A percentile compares a stretch with the other conserved stretches of the same genome.
Evolutionary conservation across 2,329 filamentous ascomycete species (phyloP).

Genomic region (Fusarium sororula): DNA sequence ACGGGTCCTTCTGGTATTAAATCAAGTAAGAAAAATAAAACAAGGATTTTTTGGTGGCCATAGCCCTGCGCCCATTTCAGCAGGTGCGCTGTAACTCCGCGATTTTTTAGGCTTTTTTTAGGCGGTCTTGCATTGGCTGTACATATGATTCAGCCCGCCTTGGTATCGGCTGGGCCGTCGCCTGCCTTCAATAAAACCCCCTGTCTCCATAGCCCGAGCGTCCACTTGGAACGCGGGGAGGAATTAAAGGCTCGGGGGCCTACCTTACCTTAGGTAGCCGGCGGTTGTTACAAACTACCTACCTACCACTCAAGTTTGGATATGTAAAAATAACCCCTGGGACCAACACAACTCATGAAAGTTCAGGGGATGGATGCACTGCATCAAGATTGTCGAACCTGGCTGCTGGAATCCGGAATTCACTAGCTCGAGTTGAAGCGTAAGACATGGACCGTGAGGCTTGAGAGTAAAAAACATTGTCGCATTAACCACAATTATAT

Average conservation of each 20-base stretch:
- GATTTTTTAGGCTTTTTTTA: conserved; percentile 31
- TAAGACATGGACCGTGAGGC: conserved; percentile 14
- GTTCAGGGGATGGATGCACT: neutral
- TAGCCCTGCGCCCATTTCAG: conserved; percentile 18
- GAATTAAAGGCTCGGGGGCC: conserved; percentile 25
- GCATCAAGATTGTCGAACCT: neutral
- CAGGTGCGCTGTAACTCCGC: conserved; percentile 16
- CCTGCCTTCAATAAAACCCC: conserved; percentile 2
- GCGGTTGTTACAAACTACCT: conserved; percentile 8
- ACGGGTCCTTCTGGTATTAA: conserved; percentile 33
- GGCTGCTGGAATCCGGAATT: conserved; percentile 14
- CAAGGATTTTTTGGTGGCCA: conserved; percentile 35
- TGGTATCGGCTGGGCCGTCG: conserved; percentile 5
- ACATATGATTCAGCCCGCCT: conserved; percentile 11
- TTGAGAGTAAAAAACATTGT: conserved; percentile 9
- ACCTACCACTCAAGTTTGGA: conserved; percentile 4
- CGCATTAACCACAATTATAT: conserved; percentile 3
- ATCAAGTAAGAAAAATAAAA: conserved; percentile 5
- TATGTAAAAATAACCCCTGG: conserved; percentile 35
- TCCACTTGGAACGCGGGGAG: conserved; percentile 37
- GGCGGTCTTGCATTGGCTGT: conserved; percentile 20
- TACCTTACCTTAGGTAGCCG: neutral
- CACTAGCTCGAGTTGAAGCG: neutral
- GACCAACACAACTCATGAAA: conserved; percentile 7
- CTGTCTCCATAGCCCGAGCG: conserved; percentile 9